These are phyloP conservation scores for Tolypocladium ovalisporum DNA, from an alignment of 2,329 filamentous ascomycete species.

Conservation along the genomic window DNA sequence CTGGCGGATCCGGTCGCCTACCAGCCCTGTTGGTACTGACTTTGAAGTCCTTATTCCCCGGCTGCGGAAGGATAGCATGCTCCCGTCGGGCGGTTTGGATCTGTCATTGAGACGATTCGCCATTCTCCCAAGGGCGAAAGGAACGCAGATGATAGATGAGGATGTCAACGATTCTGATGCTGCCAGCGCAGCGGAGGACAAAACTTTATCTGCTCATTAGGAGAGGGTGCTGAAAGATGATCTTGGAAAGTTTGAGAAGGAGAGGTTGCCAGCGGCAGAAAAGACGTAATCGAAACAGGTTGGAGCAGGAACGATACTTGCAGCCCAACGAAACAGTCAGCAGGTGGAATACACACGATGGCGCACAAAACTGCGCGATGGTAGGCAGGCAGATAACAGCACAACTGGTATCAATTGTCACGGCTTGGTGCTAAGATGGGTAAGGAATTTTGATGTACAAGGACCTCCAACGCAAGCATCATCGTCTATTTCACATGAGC, in stretches of 20 bases:
- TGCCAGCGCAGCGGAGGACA: neutral
- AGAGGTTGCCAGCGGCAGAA: neutral
- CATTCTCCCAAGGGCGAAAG: constrained; percentile 1
- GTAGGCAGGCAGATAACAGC: constrained; percentile 5
- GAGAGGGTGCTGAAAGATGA: neutral
- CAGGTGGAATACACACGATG: neutral
- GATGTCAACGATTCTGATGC: neutral
- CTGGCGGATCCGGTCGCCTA: constrained; percentile 17
- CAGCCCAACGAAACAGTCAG: neutral
- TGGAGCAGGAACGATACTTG: neutral
- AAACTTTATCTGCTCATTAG: neutral
- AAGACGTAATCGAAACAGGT: neutral
- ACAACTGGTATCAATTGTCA: constrained; percentile 25
- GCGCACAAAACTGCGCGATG: neutral
- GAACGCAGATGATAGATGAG: constrained; percentile 1
- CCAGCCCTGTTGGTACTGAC: constrained; percentile 14
- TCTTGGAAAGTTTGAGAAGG: neutral
- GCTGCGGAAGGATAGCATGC: constrained; percentile 3
- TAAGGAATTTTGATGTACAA: constrained; percentile 32
- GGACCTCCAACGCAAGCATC: constrained; percentile 28
- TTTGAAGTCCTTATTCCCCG: constrained; percentile 4
- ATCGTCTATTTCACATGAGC: constrained; percentile 65
- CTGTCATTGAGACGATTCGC: constrained; percentile 5
- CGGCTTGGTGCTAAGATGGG: constrained; percentile 21
- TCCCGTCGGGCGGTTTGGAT: constrained; percentile 2